Base-by-base conservation (phyloP, 805 yeast species). In the Candida pini region DNA sequence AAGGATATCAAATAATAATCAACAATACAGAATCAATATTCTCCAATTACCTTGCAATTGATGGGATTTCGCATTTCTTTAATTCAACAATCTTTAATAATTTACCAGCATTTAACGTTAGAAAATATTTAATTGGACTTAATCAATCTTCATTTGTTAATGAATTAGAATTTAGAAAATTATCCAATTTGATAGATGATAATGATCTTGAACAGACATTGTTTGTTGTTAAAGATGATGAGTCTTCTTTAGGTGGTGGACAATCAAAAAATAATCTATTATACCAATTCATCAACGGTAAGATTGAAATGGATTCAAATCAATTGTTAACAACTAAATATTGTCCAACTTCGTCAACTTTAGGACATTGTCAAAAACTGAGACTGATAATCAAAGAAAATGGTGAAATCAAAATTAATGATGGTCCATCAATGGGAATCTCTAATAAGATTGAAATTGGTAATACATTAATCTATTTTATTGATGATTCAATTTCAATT, bases 331-430 rank as follows among this genome's bases (percentile, higher is more conserved):
- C 64, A 16, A 64, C 88, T 0, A 69, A 68, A 36, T 68, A 71
- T 28, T 83, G 90, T 19, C 36, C 52, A 2, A 34, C 31, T 28
- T 64, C 77, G 10, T 68, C 71, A 38, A 69, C 69, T 42, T 54
- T 79, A 34, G 83, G 88, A 1, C 71, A 70, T n/a, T 81, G 90
- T 49, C 88, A 80, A 54, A 68, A 68, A 33, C 48, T 78, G 17
- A 78, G 75, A 50, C 53, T 73, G 27, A 51, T 62, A 17, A 48
- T 52, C 8, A 53, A 58, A 1, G 49, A 51, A 0, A 55, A 45
- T 9, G 49, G 60, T 0, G 37, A 58, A 2, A 52, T 64, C 3
- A 23, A 28, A 14, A 49, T 86, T 24, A 85, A 86, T 53, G 80
- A 79, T 45, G 78, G 69, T 25, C 54, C 71, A 22, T 52, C 59